Conservation (phyloP, 805 yeast species). For the Komagataella ulmi region DNA sequence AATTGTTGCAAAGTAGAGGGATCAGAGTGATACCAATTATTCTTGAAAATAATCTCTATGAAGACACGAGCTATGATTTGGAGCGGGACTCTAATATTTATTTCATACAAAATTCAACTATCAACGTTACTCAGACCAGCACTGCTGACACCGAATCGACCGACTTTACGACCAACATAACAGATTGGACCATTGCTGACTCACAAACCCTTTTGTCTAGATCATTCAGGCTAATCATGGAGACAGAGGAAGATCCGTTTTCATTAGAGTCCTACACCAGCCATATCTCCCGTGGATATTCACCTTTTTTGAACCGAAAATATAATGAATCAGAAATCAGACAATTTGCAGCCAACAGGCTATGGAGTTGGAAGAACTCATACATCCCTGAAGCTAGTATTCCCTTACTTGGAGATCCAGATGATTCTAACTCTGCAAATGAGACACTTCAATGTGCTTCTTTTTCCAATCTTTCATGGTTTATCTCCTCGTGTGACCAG, state of each 20-base stretch:
- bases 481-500: neutral
- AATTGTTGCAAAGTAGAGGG: neutral
- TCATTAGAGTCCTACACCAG: neutral
- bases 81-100: neutral
- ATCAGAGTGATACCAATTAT: neutral
- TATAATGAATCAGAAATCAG: neutral
- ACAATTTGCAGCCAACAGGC: neutral
- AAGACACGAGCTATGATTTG: neutral
- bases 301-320: neutral
- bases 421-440: neutral
- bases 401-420: neutral
- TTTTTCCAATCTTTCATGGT: neutral
- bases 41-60: neutral
- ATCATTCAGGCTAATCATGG: neutral
- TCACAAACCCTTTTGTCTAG: neutral
- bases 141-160: neutral
- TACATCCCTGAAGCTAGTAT: neutral
- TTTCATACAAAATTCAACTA: neutral
- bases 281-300: neutral
- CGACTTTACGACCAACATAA: neutral
- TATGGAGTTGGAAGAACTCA: neutral
- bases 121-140: neutral
- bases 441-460: neutral
- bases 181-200: neutral
- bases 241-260: neutral